Percentiles rank a stretch among this genome's conserved stretches.
These are phyloP conservation scores for Ensete ventricosum DNA, from an alignment of 176 grass and related monocot species.

Conservation along the genomic window DNA sequence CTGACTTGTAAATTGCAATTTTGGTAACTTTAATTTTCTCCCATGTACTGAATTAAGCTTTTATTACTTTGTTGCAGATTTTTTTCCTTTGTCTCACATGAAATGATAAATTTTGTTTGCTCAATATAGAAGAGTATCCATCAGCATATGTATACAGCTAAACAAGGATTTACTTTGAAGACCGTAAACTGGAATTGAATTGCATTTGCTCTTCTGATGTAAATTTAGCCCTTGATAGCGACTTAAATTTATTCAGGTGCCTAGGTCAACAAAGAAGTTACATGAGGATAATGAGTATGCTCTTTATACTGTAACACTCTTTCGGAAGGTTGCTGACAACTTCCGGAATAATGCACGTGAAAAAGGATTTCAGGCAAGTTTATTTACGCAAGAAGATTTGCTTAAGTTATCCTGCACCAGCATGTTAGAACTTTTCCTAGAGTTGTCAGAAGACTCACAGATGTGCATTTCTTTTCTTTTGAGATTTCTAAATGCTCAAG, in stretches of 20 bases:
- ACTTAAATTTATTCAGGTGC: slow-evolving; percentile 39
- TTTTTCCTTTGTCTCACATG: too few relatives aligned
- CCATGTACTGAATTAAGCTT: too few relatives aligned
- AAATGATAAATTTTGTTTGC: too few relatives aligned
- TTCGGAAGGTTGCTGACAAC: slow-evolving; percentile 81
- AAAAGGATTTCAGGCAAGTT: slow-evolving; percentile 75
- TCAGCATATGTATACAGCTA: too few relatives aligned
- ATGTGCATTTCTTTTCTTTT: neutral
- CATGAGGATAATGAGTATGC: slow-evolving; percentile 90
- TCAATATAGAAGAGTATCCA: too few relatives aligned
- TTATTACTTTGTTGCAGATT: too few relatives aligned
- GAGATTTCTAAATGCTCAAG: neutral
- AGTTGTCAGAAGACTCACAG: neutral
- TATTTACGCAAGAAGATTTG: neutral
- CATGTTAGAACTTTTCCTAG: neutral
- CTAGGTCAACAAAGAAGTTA: slow-evolving; percentile 73
- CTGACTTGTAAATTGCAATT: too few relatives aligned
- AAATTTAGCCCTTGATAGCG: too few relatives aligned
- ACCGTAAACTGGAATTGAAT: too few relatives aligned
- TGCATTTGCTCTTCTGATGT: too few relatives aligned
- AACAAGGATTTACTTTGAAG: too few relatives aligned
- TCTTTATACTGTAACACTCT: slow-evolving; percentile 86
- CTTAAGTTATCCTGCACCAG: neutral
- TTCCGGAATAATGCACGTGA: slow-evolving; percentile 75
- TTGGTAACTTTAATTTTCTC: too few relatives aligned